These are phyloP conservation scores for Dothidotthia symphoricarpi DNA, from an alignment of 2,329 filamentous ascomycete species.

Conservation along the genomic window DNA sequence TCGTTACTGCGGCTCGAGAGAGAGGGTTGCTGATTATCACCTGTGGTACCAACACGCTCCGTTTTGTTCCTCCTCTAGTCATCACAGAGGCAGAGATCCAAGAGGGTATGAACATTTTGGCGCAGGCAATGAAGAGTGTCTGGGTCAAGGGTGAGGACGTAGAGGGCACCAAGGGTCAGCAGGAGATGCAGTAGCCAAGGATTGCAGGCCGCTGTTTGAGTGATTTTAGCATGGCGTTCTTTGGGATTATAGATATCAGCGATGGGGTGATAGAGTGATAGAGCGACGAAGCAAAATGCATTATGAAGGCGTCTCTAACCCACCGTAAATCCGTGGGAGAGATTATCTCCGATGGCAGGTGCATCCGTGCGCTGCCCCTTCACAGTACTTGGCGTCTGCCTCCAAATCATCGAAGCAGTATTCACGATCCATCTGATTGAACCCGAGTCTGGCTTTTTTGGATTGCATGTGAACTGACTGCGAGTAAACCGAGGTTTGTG, in stretches of 20 bases:
- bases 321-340: too few species aligned
- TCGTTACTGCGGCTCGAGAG: constrained; percentile 84
- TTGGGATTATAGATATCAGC: constrained; percentile 4
- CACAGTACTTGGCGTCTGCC: too few species aligned
- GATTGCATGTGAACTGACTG: too few species aligned
- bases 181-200: constrained; percentile 32
- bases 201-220: neutral
- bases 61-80: constrained; percentile 85
- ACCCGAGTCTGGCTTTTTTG: too few species aligned
- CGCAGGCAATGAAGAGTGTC: constrained; percentile 61
- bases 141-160: constrained; percentile 43
- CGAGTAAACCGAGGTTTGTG: too few species aligned
- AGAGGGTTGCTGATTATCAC: constrained; percentile 87
- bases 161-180: constrained; percentile 33
- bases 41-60: constrained; percentile 84
- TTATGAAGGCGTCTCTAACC: too few species aligned
- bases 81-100: constrained; percentile 79
- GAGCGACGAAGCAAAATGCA: too few species aligned
- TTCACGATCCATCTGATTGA: too few species aligned
- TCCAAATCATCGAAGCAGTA: too few species aligned
- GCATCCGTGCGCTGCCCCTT: too few species aligned
- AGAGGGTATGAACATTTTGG: constrained; percentile 72
- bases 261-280: neutral
- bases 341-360: too few species aligned
- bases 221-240: constrained; percentile 22